A percentile compares a stretch with the other conserved stretches of the same genome.
These are phyloP conservation scores for Lagenaria siceraria DNA, from an alignment of 306 rosid genomes.

Conservation along the genomic window DNA sequence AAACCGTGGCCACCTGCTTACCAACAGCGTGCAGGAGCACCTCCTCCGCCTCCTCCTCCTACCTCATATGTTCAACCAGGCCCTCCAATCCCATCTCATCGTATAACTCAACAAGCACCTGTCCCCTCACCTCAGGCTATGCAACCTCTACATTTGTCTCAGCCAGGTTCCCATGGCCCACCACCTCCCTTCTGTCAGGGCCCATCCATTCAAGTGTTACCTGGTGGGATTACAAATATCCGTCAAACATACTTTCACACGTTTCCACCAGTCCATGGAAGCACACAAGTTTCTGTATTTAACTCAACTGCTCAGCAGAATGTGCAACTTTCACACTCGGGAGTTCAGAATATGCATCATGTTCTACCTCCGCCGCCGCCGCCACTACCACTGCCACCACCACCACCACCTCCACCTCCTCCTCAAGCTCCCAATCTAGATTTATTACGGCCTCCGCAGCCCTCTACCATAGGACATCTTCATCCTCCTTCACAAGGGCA, in stretches of 20 bases:
- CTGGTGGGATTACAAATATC: constrained; percentile 20
- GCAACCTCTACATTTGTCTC: constrained; percentile 23
- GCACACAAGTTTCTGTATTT: constrained; percentile 13
- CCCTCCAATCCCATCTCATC: constrained; percentile 5
- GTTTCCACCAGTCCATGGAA: constrained; percentile 38
- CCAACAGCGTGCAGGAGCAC: constrained; percentile 30
- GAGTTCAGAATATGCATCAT: constrained; percentile 25
- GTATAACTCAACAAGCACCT: constrained; percentile 15
- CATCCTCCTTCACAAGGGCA: constrained; percentile 38
- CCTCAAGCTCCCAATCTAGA: constrained; percentile 21
- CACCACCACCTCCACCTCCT: constrained; percentile 11
- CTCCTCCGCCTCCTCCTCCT: constrained; percentile 17
- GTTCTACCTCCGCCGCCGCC: constrained; percentile 1
- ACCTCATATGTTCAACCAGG: constrained; percentile 4
- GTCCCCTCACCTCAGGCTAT: constrained; percentile 25
- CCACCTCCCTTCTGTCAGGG: constrained; percentile 17
- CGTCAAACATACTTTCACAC: constrained; percentile 27
- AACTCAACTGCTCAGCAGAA: constrained; percentile 22
- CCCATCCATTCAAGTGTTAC: constrained; percentile 24
- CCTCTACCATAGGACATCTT: constrained; percentile 26
- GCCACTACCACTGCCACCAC: constrained; percentile 9
- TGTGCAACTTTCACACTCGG: constrained; percentile 24
- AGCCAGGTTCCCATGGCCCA: constrained; percentile 27
- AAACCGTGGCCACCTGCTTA: constrained; percentile 29
- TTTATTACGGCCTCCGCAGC: constrained; percentile 26